Evolutionary conservation across 169 alveolate genomes (phyloP).

Genomic region (Cardiosporidium cionae): DNA sequence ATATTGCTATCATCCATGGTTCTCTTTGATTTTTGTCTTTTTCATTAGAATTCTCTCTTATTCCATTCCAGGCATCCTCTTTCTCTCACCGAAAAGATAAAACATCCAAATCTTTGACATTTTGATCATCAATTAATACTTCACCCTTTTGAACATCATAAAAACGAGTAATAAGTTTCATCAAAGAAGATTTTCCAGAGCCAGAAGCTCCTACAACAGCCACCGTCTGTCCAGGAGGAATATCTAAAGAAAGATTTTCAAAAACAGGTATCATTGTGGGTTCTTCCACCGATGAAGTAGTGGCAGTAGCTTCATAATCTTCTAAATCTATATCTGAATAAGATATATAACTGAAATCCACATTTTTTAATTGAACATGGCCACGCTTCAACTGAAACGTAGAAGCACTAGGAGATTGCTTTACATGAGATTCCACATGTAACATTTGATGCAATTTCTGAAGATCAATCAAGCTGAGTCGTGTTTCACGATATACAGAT

Average conservation of each 20-base stretch:
- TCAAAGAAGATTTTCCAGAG: slow-evolving; percentile 69
- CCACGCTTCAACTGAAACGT: slow-evolving; percentile 5
- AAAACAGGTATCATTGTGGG: neutral
- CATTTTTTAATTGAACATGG: slow-evolving; percentile 8
- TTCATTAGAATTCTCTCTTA: too few relatives aligned
- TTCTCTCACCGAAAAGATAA: slow-evolving; percentile 5
- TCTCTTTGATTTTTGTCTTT: too few relatives aligned
- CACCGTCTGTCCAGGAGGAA: slow-evolving; percentile 22
- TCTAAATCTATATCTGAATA: neutral
- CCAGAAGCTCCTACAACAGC: slow-evolving; percentile 51
- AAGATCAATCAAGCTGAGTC: slow-evolving; percentile 37
- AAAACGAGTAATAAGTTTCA: slow-evolving; percentile 60
- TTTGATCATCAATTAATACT: slow-evolving; percentile 17
- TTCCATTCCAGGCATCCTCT: neutral
- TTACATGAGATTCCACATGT: slow-evolving; percentile 1
- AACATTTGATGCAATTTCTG: slow-evolving; percentile 9
- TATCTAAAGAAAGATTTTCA: neutral
- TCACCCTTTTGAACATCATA: slow-evolving; percentile 28
- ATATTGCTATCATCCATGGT: too few relatives aligned
- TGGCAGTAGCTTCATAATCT: neutral
- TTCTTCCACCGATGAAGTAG: neutral
- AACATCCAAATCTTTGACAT: slow-evolving; percentile 8
- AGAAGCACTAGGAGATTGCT: slow-evolving; percentile 12
- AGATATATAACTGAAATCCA: slow-evolving; percentile 9
- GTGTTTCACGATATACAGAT: slow-evolving; percentile 40